A percentile compares a stretch with the other conserved stretches of the same genome.
Evolutionary conservation across 164 flowering plant species (phyloP).

Genomic region (Magnolia sinica): DNA sequence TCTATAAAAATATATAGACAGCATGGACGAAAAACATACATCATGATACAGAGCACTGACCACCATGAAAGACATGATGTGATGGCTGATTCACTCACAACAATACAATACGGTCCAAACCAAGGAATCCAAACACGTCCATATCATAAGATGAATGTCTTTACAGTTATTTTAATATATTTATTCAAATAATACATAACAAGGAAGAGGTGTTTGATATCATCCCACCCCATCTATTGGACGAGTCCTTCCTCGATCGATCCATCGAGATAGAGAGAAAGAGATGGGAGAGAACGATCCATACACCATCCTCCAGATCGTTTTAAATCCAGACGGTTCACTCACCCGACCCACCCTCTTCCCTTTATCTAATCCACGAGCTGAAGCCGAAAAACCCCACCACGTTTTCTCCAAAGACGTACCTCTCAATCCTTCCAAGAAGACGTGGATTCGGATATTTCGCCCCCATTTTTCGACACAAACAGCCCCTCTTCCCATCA

Average conservation of each 20-base stretch:
- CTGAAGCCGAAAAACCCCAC: background rate
- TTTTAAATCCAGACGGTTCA: constrained; percentile 1
- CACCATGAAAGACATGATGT: no score
- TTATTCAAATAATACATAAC: no score
- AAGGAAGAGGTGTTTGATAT: no score
- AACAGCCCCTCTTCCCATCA: constrained; percentile 24
- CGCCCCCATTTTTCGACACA: background rate
- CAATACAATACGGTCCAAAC: no score
- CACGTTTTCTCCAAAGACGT: constrained; percentile 7
- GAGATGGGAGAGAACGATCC: background rate
- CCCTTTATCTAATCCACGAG: background rate
- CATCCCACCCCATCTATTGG: no score
- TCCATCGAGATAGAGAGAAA: background rate
- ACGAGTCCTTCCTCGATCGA: background rate
- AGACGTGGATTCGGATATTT: constrained; percentile 6
- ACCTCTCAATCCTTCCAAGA: constrained; percentile 1
- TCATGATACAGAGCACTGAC: no score
- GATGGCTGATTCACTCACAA: no score
- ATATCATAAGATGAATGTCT: no score
- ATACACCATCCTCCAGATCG: background rate
- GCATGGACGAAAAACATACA: no score
- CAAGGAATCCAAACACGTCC: no score
- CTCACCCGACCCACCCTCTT: background rate
- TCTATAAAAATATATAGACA: no score
- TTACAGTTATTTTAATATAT: no score